A percentile compares a stretch with the other conserved stretches of the same genome.
Evolutionary conservation across 2,329 filamentous ascomycete genomes (phyloP).

Genomic region (Colletotrichum eleusines): DNA sequence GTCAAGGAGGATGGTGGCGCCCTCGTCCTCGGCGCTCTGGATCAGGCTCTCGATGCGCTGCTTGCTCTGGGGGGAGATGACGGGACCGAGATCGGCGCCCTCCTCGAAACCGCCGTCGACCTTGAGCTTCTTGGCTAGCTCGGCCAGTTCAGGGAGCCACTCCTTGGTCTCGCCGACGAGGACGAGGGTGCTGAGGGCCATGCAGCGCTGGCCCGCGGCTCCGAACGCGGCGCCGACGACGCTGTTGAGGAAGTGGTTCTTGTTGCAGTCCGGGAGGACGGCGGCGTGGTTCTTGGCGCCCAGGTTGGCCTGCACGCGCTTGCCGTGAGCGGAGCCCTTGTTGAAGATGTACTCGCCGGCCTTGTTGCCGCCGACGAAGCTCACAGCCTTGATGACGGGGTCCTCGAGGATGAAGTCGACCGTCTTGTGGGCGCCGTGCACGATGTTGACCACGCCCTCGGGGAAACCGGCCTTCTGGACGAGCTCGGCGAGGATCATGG

Average conservation of each 20-base stretch:
- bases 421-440: conserved; percentile 83
- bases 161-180: conserved; percentile 88
- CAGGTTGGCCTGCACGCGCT: conserved; percentile 89
- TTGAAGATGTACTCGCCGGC: conserved; percentile 89
- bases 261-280: conserved; percentile 87
- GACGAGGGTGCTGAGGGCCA: conserved; percentile 86
- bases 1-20: conserved; percentile 85
- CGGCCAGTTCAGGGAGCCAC: conserved; percentile 83
- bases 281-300: conserved; percentile 91
- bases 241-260: conserved; percentile 88
- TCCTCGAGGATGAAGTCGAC: conserved; percentile 91
- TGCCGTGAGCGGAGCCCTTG: conserved; percentile 84
- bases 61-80: conserved; percentile 84
- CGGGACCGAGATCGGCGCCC: conserved; percentile 83
- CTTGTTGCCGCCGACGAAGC: conserved; percentile 89
- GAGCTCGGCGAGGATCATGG: conserved; percentile 87
- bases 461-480: conserved; percentile 85
- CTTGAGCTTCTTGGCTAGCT: conserved; percentile 77
- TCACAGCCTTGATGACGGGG: conserved; percentile 86
- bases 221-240: conserved; percentile 88
- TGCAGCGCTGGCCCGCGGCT: conserved; percentile 86
- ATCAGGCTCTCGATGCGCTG: conserved; percentile 83
- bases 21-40: conserved; percentile 81
- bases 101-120: conserved; percentile 87
- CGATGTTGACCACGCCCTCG: conserved; percentile 83